A percentile compares a stretch with the other conserved stretches of the same genome.
These are phyloP conservation scores for Sequoiadendron giganteum DNA, from an alignment of 75 land plant species.

Conservation along the genomic window DNA sequence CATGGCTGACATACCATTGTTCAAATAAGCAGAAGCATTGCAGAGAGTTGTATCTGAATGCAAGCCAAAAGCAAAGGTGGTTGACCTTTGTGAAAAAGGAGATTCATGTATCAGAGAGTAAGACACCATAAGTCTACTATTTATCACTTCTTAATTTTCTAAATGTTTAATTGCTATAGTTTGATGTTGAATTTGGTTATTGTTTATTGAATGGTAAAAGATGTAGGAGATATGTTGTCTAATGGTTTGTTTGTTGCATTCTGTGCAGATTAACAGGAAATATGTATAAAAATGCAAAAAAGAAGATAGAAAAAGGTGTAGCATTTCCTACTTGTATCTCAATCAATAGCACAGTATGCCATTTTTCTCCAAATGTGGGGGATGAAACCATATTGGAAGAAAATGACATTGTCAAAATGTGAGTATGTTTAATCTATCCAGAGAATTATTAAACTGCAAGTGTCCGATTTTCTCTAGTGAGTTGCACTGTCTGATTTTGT, in stretches of 20 bases:
- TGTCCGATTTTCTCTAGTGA: not conserved
- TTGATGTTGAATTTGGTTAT: not conserved
- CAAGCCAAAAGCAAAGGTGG: slow-evolving; percentile 89
- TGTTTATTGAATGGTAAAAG: not conserved
- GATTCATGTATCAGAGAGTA: slow-evolving; percentile 87
- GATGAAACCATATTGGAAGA: slow-evolving; percentile 74
- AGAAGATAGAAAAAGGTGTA: slow-evolving; percentile 93
- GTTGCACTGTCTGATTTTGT: not conserved
- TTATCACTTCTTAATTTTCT: not conserved
- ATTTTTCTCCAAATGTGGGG: slow-evolving; percentile 80
- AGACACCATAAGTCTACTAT: slow-evolving; percentile 16
- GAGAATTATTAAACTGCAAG: no score
- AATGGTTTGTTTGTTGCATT: not conserved
- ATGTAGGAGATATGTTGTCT: not conserved
- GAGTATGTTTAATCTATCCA: slow-evolving; percentile 17
- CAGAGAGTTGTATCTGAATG: slow-evolving; percentile 78
- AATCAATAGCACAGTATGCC: slow-evolving; percentile 87
- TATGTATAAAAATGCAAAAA: slow-evolving; percentile 89
- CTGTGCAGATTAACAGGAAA: slow-evolving; percentile 72
- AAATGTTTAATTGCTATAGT: not conserved
- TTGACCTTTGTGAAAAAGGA: slow-evolving; percentile 89
- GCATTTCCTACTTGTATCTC: slow-evolving; percentile 97
- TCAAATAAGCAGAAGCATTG: slow-evolving; percentile 68
- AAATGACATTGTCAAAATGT: slow-evolving; percentile 92
- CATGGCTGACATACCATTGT: slow-evolving; percentile 5